Evolutionary conservation across 169 alveolate genomes (phyloP).

Genomic region (Plasmodium coatneyi): DNA sequence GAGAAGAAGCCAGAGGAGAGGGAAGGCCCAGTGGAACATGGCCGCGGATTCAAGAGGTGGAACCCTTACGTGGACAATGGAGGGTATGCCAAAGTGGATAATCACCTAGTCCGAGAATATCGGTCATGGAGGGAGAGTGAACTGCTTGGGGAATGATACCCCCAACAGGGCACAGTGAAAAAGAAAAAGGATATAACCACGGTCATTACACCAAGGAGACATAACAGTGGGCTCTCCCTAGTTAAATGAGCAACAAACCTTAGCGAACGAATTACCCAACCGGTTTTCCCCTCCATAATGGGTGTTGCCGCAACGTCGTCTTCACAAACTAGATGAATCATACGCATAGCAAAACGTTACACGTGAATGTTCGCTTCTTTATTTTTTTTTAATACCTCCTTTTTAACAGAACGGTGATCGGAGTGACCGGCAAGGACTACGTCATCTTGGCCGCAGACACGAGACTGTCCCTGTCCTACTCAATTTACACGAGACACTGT

Average conservation of each 20-base stretch:
- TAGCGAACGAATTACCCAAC: background rate
- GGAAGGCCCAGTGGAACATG: conserved; percentile 30
- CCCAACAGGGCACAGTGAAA: background rate
- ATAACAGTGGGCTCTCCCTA: background rate
- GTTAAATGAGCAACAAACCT: background rate
- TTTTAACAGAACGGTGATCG: conserved; percentile 86
- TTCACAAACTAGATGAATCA: background rate
- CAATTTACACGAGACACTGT: conserved; percentile 91
- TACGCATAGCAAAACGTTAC: background rate
- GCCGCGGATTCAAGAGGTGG: conserved; percentile 52
- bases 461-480: conserved; percentile 90
- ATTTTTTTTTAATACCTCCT: background rate
- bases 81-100: conserved; percentile 75
- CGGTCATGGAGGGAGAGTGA: background rate
- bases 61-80: conserved; percentile 86
- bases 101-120: background rate
- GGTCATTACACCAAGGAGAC: background rate
- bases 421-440: conserved; percentile 93
- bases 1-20: conserved; percentile 29
- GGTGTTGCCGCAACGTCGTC: background rate
- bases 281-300: background rate
- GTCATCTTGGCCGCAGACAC: conserved; percentile 95
- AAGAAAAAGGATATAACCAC: background rate
- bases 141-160: background rate
- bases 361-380: background rate